phyloP scores from a whole-genome alignment of 768 basidiomycete species.

The Tremella fuciformis region DNA sequence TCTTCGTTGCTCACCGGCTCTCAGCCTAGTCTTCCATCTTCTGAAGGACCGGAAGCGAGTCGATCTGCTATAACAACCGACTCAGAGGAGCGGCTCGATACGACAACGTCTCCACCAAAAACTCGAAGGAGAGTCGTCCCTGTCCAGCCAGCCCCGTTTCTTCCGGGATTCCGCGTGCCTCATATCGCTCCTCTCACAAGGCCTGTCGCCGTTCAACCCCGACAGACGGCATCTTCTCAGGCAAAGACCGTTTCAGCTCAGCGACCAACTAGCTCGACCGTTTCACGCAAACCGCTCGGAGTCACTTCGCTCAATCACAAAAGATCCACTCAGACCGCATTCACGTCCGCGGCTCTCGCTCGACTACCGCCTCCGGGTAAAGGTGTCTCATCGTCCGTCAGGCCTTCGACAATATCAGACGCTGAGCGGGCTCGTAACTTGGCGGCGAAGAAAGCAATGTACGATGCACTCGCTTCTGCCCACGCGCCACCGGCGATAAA shows the following conservation, averaged over 20 bases:
- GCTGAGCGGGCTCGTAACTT: not conserved
- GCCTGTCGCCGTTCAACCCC: not conserved
- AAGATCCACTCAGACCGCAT: not conserved
- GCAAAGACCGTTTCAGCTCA: not conserved
- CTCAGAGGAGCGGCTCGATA: not conserved
- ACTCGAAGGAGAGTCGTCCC: not conserved
- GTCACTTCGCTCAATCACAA: not conserved
- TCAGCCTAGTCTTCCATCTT: not conserved
- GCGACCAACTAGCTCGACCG: no score
- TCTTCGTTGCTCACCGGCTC: not conserved
- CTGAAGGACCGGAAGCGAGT: not conserved
- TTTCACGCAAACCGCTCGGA: not conserved
- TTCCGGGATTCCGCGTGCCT: not conserved
- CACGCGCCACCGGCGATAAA: not conserved
- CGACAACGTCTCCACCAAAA: not conserved
- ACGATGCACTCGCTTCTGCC: not conserved
- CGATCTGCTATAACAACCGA: not conserved
- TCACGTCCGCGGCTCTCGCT: not conserved
- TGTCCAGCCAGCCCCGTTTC: not conserved
- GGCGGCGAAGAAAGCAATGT: slow-evolving; percentile 2
- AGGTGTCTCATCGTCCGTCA: not conserved
- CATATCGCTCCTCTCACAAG: slow-evolving; percentile 1
- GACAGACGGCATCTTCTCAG: not conserved
- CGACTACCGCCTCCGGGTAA: not conserved
- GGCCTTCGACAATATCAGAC: not conserved